Base-by-base conservation (phyloP, 2,329 filamentous ascomycete species). In the Aureobasidium subglaciale region DNA sequence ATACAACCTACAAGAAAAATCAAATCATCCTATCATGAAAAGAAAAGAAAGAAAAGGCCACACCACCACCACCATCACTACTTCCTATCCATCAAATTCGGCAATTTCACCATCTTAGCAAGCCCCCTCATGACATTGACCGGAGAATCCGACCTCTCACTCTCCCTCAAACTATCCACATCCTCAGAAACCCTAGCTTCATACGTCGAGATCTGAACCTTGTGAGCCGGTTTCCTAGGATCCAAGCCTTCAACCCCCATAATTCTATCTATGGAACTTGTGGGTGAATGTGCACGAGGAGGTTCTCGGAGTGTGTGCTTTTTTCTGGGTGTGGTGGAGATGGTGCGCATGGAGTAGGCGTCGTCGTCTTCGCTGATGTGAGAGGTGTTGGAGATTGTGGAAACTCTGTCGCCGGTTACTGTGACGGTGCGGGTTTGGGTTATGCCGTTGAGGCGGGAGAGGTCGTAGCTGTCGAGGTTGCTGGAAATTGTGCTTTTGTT, bases 381-480 rank as follows among this genome's bases (percentile, higher is more conserved):
- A 11, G 30, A 24, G 13, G 37, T 18, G 34, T 27, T 32, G 20
- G 43, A 38, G 35, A 56, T 29, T 3, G 32, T 46, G 4, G 55
- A 57, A 2, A 54, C 20, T 15, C 49, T 27, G 9, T 48, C 46
- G 15, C 41, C 56, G 8, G 56, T 57, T 24, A 65, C 61, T 2
- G 63, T 63, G 25, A 65, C 61, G 5, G 61, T 65, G 30, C 62
- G 58, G 6, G 63, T 64, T 54, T 65, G 64, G 18, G 63, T 66
- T 57, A 65, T 64, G 40, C 63, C 62, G 30, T 61, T 35, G 7
- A 48, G 49, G 30, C 35, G 57, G n/a, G 40, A 37, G 13, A 52
- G 41, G 4, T 57, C 38, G 24, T 46, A 54, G 43, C 48, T 37
- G 13, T 41, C 50, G n/a, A 54, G 32, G 4, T 45, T 46, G 8